phyloP scores from a whole-genome alignment of 352 stramenopile species.

The Phytophthora cryptogea region DNA sequence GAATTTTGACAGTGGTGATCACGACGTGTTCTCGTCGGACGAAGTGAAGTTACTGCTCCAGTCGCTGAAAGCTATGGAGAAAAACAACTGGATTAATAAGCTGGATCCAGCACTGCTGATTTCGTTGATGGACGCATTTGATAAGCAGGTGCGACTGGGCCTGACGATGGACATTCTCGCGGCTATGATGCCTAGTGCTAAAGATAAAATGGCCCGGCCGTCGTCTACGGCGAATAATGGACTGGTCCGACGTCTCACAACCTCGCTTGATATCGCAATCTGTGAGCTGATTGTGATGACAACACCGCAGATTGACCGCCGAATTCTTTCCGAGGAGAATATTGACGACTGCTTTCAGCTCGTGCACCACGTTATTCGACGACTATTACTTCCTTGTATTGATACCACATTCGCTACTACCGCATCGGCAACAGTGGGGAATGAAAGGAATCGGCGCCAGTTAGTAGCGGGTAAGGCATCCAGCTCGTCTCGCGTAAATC shows the following conservation, averaged over 20 bases:
- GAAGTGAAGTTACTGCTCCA: conserved; percentile 74
- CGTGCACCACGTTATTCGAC: conserved; percentile 59
- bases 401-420: conserved; percentile 55
- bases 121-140: conserved; percentile 53
- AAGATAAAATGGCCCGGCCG: conserved; percentile 7
- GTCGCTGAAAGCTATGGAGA: conserved; percentile 70
- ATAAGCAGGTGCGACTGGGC: conserved; percentile 71
- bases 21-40: conserved; percentile 49
- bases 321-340: conserved; percentile 77
- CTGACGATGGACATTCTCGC: conserved; percentile 64
- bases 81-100: conserved; percentile 61
- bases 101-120: conserved; percentile 62
- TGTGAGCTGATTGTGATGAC: conserved; percentile 80
- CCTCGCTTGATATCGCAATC: conserved; percentile 68
- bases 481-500: conserved; percentile 37
- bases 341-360: conserved; percentile 84
- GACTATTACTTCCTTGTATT: conserved; percentile 69
- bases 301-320: conserved; percentile 65
- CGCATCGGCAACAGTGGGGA: conserved; percentile 15
- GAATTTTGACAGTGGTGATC: conserved; percentile 28
- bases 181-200: conserved; percentile 35
- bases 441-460: conserved; percentile 15
- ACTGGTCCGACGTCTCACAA: conserved; percentile 21
- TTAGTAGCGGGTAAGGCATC: conserved; percentile 17
- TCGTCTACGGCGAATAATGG: conserved; percentile 13